Conservation (phyloP, 805 yeast species). For the Yarrowia divulgata region DNA sequence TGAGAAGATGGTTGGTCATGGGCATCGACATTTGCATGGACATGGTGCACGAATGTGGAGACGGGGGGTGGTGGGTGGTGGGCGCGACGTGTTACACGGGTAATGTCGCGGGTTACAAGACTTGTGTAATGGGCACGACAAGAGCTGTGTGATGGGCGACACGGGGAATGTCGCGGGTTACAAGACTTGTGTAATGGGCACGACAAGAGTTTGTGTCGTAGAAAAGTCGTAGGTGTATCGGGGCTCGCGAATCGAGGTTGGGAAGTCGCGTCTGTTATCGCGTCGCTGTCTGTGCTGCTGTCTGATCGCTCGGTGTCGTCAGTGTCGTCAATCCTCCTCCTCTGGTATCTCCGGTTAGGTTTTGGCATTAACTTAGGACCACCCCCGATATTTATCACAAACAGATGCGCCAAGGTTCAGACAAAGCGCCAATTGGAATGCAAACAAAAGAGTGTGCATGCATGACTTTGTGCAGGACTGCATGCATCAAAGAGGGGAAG, state of each 20-base stretch:
- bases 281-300: too few species aligned
- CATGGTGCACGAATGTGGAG: not conserved
- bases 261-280: too few species aligned
- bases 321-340: slow-evolving; percentile 4
- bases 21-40: slow-evolving; percentile 33
- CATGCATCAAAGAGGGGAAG: slow-evolving; percentile 32
- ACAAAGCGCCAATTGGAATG: slow-evolving; percentile 39
- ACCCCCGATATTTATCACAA: slow-evolving; percentile 34
- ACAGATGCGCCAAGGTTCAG: slow-evolving; percentile 25
- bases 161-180: too few species aligned
- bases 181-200: too few species aligned
- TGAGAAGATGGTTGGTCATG: slow-evolving; percentile 27
- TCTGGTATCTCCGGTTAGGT: slow-evolving; percentile 37
- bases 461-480: slow-evolving; percentile 16
- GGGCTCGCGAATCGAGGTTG: too few species aligned
- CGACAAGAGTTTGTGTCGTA: too few species aligned
- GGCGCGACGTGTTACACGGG: too few species aligned
- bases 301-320: not conserved
- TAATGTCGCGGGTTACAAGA: too few species aligned
- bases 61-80: not conserved
- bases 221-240: too few species aligned
- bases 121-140: too few species aligned
- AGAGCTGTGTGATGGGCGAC: too few species aligned
- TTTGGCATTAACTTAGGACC: slow-evolving; percentile 14
- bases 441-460: slow-evolving; percentile 35